phyloP scores from a whole-genome alignment of 202 grass and related monocot species.

The Cymbopogon flexuosus region DNA sequence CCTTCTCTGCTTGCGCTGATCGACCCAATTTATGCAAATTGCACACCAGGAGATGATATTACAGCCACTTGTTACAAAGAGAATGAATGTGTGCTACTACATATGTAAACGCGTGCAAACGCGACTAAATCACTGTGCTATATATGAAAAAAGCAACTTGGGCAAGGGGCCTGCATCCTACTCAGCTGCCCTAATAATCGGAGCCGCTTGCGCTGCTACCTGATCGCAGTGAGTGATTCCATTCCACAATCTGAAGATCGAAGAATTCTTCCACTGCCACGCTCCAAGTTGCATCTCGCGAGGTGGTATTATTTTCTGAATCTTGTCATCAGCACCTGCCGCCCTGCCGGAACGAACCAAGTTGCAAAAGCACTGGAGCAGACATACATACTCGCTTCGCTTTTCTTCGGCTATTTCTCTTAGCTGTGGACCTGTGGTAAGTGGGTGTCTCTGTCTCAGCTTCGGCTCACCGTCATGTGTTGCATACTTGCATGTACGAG shows the following conservation, averaged over 20 bases:
- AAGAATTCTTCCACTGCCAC: not conserved
- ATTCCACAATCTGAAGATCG: no score
- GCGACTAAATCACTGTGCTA: not conserved
- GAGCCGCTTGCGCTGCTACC: not conserved
- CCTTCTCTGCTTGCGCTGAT: not conserved
- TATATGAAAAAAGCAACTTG: not conserved
- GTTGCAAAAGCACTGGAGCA: no score
- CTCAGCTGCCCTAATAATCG: not conserved
- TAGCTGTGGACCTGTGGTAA: no score
- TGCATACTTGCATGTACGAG: no score
- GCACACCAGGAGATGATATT: not conserved
- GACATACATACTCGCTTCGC: no score
- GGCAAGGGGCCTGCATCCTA: not conserved
- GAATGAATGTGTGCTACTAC: not conserved
- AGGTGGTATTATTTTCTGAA: not conserved
- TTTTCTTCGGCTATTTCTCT: no score
- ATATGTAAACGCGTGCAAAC: not conserved
- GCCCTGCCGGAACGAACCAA: no score
- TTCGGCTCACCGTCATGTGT: no score
- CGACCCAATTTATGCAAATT: not conserved
- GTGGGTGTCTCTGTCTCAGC: no score
- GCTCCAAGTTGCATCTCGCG: not conserved
- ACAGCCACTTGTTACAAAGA: constrained; percentile 2
- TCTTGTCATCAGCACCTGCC: no score
- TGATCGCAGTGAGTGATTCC: no score